Percentiles rank a stretch among this genome's conserved stretches.
phyloP scores from a whole-genome alignment of 306 rosid species.

The Ormosia emarginata region DNA sequence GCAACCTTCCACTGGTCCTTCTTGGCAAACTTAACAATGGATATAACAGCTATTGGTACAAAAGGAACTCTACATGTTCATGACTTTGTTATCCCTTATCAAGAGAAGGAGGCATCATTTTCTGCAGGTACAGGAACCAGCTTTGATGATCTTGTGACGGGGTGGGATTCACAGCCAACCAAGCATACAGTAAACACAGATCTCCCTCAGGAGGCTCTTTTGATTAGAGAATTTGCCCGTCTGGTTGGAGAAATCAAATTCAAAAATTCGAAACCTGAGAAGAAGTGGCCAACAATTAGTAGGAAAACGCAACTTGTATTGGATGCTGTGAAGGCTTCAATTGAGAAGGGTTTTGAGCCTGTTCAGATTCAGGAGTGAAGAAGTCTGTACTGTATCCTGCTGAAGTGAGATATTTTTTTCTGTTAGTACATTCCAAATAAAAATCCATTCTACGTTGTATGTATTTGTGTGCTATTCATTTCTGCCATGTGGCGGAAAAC shows the following conservation, averaged over 20 bases:
- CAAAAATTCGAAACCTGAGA: constrained; percentile 49
- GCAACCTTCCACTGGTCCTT: constrained; percentile 79
- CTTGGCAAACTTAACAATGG: constrained; percentile 64
- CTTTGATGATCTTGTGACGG: constrained; percentile 49
- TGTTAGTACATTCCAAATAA: not conserved
- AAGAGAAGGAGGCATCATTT: constrained; percentile 59
- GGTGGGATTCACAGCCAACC: constrained; percentile 46
- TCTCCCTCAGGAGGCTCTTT: constrained; percentile 67
- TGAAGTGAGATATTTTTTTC: not conserved
- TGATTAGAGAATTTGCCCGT: constrained; percentile 63
- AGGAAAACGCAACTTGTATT: constrained; percentile 68
- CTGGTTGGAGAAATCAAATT: constrained; percentile 49
- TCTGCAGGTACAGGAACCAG: constrained; percentile 28
- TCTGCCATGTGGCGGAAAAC: not conserved
- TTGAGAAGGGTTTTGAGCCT: constrained; percentile 47
- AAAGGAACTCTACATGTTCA: constrained; percentile 59
- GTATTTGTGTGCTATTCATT: not conserved
- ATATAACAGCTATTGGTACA: constrained; percentile 56
- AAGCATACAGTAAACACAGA: constrained; percentile 43
- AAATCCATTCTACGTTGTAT: not conserved
- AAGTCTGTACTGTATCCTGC: not conserved
- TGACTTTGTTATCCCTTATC: constrained; percentile 56
- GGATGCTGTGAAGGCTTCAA: constrained; percentile 68
- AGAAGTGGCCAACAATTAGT: constrained; percentile 59
- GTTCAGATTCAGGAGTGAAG: constrained; percentile 31